Conservation (phyloP, 1,284 basidiomycete species). For the Entoloma clypeatum region DNA sequence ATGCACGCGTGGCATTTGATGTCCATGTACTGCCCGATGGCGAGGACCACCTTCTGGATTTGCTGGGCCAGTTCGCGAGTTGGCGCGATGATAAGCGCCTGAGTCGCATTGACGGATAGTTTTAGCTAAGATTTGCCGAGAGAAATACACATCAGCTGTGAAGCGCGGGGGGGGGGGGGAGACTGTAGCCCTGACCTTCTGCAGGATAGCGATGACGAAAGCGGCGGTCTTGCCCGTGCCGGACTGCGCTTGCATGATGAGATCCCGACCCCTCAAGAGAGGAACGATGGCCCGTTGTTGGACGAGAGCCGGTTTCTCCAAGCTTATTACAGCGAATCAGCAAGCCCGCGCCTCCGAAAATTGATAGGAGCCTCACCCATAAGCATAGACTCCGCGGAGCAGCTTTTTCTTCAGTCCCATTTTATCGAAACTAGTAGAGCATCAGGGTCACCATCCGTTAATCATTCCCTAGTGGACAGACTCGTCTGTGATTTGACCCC, state of each 20-base stretch:
- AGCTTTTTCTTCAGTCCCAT: constrained; percentile 94
- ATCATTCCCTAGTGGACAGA: constrained; percentile 31
- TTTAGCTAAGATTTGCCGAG: constrained; percentile 63
- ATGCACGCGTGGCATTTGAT: constrained; percentile 88
- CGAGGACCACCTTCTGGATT: constrained; percentile 93
- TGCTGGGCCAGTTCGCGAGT: constrained; percentile 94
- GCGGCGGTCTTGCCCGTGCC: constrained; percentile 90
- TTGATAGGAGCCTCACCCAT: constrained; percentile 60
- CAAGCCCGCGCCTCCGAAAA: constrained; percentile 1
- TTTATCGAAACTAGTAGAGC: constrained; percentile 83
- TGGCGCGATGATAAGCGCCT: constrained; percentile 90
- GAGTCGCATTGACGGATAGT: constrained; percentile 75
- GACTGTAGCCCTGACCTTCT: constrained; percentile 46
- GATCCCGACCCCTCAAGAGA: constrained; percentile 85
- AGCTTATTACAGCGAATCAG: constrained; percentile 43
- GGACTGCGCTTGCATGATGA: constrained; percentile 89
- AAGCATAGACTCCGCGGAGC: constrained; percentile 91
- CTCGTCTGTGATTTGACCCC: constrained; percentile 96
- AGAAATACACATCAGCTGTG: constrained; percentile 1
- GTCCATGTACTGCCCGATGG: constrained; percentile 91
- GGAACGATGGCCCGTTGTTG: constrained; percentile 92
- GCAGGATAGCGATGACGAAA: constrained; percentile 84
- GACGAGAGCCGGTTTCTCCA: constrained; percentile 89
- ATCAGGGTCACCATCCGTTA: constrained; percentile 6
- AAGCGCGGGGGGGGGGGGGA: neutral